phyloP scores from a whole-genome alignment of 2,329 filamentous ascomycete species.

The Pezicula carpinea region DNA sequence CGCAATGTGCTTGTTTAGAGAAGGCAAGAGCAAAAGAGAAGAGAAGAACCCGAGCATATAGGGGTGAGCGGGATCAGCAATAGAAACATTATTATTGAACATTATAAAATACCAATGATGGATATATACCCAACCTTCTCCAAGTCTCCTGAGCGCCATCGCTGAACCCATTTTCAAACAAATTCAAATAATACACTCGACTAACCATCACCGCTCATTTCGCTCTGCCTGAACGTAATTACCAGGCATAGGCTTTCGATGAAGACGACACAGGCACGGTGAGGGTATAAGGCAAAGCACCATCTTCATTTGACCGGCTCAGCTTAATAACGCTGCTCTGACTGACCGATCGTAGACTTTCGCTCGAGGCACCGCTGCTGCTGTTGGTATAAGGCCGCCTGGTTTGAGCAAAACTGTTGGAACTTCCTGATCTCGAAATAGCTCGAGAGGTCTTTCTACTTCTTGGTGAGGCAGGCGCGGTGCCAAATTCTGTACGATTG shows the following conservation, averaged over 20 bases:
- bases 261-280: constrained; percentile 12
- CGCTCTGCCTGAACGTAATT: no score
- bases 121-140: constrained; percentile 1
- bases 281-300: constrained; percentile 23
- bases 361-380: constrained; percentile 15
- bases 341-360: constrained; percentile 21
- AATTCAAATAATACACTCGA: background rate
- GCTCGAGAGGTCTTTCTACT: constrained; percentile 11
- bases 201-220: constrained; percentile 3
- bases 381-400: constrained; percentile 17
- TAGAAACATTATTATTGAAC: constrained; percentile 19
- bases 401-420: constrained; percentile 21
- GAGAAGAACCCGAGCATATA: no score
- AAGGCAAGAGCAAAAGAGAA: no score
- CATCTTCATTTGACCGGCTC: constrained; percentile 17
- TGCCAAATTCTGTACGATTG: constrained; percentile 15
- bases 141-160: constrained; percentile 18
- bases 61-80: background rate
- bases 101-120: constrained; percentile 6
- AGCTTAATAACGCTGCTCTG: constrained; percentile 27
- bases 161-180: constrained; percentile 17
- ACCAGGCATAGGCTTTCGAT: background rate
- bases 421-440: constrained; percentile 15
- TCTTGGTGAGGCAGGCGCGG: constrained; percentile 21
- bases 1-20: no score